These are phyloP conservation scores for Mrakiaceae sp. DNA, from an alignment of 1,284 basidiomycete species.

Conservation along the genomic window DNA sequence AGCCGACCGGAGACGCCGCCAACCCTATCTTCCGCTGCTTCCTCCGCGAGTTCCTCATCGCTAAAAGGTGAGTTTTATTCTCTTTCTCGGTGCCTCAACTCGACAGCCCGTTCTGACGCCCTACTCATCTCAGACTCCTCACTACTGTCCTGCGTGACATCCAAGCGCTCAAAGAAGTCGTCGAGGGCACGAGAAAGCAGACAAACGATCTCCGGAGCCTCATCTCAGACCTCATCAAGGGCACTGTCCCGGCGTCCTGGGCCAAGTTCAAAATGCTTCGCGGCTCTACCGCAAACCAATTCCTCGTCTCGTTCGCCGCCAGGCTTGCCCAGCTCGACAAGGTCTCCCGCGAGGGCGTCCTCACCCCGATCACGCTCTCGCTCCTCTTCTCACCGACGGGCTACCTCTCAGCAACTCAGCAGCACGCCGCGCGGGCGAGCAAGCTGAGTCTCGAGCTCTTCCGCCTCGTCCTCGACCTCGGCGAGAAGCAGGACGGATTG, in stretches of 20 bases:
- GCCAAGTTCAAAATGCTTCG: constrained; percentile 74
- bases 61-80: constrained; percentile 39
- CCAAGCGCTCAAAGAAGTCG: constrained; percentile 66
- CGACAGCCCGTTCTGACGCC: constrained; percentile 58
- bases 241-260: constrained; percentile 79
- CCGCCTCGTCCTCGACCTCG: constrained; percentile 63
- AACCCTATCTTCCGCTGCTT: constrained; percentile 82
- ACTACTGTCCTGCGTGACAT: constrained; percentile 68
- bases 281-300: constrained; percentile 65
- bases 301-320: constrained; percentile 60
- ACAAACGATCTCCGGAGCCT: constrained; percentile 83
- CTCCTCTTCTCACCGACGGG: constrained; percentile 92
- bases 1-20: constrained; percentile 19
- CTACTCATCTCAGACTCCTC: constrained; percentile 41
- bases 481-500: constrained; percentile 56
- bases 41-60: constrained; percentile 72
- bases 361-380: constrained; percentile 71
- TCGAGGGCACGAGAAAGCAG: constrained; percentile 76
- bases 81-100: constrained; percentile 41
- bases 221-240: constrained; percentile 79
- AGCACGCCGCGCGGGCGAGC: constrained; percentile 80
- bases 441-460: constrained; percentile 87
- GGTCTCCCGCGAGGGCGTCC: constrained; percentile 55
- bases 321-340: constrained; percentile 67
- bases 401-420: constrained; percentile 85